Evolutionary conservation across 2,329 filamentous ascomycete genomes (phyloP), one percentile per base, ranked within the genome.

Genomic region (Cladosporium sp.): DNA sequence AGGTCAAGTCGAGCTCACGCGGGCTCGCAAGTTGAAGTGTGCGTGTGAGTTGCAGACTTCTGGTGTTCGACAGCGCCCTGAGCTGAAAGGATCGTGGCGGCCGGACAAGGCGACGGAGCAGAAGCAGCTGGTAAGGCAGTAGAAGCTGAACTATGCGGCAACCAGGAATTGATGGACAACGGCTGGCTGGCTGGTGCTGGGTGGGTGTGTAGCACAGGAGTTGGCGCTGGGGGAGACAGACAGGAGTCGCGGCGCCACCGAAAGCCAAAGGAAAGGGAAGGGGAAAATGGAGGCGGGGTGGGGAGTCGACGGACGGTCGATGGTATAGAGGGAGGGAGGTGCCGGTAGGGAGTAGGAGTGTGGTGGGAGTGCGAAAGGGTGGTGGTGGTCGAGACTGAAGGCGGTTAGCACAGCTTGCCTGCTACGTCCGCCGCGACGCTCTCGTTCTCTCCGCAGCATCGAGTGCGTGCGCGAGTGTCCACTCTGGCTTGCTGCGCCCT

Each of bases 171-270:
- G 46, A 35, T 52, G n/a, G 31, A 52, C 59, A 21, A 46, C 57
- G 37, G 57, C 37, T 31, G 18, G 57, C 37, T 31, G 18, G 46
- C 29, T 33, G 61, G 50, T 21, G 37, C n/a, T 18, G n/a, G n/a
- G 61, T 46, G 46, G 61, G 50, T 63, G 61, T 53, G 61, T 62
- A 55, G 61, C 44, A 63, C 59, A 62, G 59, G 59, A 62, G 59
- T 49, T 21, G 21, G 44, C 18, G 46, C 44, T 31, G 29, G 46
- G 44, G 58, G 35, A 53, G 46, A 61, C 59, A 40, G 33, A 62
- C 26, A 63, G 50, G 49, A 56, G 61, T 52, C 52, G 61, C 49
- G 50, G 61, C 61, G 61, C 61, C 61, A 63, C 61, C 50, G 50
- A 62, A 62, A 53, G 23, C 50, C 35, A 23, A 29, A 37, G n/a